phyloP scores from a whole-genome alignment of 1,139 yeast genomes.

The Yamadazyma triangularis region DNA sequence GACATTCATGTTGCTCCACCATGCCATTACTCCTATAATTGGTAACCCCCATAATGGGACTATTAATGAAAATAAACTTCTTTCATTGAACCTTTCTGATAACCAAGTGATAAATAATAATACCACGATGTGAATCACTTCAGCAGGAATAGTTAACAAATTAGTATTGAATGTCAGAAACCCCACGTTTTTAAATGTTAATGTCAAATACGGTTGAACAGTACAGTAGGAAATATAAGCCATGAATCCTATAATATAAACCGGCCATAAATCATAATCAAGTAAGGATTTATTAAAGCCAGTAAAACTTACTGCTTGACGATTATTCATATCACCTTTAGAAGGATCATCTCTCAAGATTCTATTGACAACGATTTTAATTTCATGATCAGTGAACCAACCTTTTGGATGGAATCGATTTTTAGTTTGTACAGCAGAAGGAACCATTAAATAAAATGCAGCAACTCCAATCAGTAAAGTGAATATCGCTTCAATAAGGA shows the following conservation, averaged over 20 bases:
- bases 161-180: conserved; percentile 54
- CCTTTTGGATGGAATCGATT: conserved; percentile 49
- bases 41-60: conserved; percentile 39
- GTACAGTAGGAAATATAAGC: conserved; percentile 43
- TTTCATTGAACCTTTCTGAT: conserved; percentile 34
- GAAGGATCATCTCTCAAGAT: conserved; percentile 64
- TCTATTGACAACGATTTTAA: conserved; percentile 57
- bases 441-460: conserved; percentile 55
- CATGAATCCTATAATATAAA: conserved; percentile 48
- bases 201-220: conserved; percentile 44
- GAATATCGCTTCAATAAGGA: conserved; percentile 57
- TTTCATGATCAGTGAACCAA: conserved; percentile 62
- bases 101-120: conserved; percentile 36
- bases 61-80: conserved; percentile 27
- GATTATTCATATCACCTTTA: conserved; percentile 65
- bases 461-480: conserved; percentile 53
- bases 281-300: conserved; percentile 35
- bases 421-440: conserved; percentile 55
- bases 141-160: conserved; percentile 50
- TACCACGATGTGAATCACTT: conserved; percentile 31
- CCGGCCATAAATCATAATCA: conserved; percentile 60
- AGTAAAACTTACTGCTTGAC: conserved; percentile 46
- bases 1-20: conserved; percentile 47
- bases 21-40: conserved; percentile 37
- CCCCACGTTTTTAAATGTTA: conserved; percentile 49